These are phyloP conservation scores for Bjerkandera adusta DNA, from an alignment of 1,284 basidiomycete genomes.

Conservation along the genomic window DNA sequence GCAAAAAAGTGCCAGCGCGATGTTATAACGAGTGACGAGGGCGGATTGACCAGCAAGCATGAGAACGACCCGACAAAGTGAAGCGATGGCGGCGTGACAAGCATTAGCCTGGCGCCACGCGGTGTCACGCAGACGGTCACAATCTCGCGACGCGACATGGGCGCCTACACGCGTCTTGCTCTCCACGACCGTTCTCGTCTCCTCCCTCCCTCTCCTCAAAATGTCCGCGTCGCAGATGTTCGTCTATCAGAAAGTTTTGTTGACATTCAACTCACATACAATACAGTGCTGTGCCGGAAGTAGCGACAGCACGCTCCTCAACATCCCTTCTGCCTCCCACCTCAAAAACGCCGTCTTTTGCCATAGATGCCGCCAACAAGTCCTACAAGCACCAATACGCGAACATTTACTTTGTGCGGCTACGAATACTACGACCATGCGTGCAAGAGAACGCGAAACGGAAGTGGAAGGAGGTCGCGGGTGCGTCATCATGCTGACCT, in stretches of 20 bases:
- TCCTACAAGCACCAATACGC: slow-evolving; percentile 89
- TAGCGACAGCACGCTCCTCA: slow-evolving; percentile 24
- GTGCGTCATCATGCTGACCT: slow-evolving; percentile 35
- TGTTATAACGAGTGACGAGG: no score
- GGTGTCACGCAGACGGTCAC: slow-evolving; percentile 4
- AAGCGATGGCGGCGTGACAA: no score
- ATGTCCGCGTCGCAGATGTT: neutral
- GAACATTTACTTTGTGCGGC: slow-evolving; percentile 86
- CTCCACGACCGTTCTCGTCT: neutral
- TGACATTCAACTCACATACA: no score
- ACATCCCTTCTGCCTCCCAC: slow-evolving; percentile 25
- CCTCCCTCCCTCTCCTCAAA: neutral
- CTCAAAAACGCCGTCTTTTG: slow-evolving; percentile 51
- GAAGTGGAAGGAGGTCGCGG: slow-evolving; percentile 66
- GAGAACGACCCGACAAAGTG: no score
- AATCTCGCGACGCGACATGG: slow-evolving; percentile 4
- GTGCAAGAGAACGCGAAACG: slow-evolving; percentile 65
- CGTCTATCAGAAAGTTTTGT: neutral
- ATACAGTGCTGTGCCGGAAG: slow-evolving; percentile 18
- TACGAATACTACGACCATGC: slow-evolving; percentile 59
- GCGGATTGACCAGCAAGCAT: no score
- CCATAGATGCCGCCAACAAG: slow-evolving; percentile 51
- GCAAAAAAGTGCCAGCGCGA: no score
- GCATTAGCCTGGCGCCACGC: no score
- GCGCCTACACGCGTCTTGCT: slow-evolving; percentile 6